Evolutionary conservation across 2,329 filamentous ascomycete genomes (phyloP).

Genomic region (Colletotrichum costaricense): DNA sequence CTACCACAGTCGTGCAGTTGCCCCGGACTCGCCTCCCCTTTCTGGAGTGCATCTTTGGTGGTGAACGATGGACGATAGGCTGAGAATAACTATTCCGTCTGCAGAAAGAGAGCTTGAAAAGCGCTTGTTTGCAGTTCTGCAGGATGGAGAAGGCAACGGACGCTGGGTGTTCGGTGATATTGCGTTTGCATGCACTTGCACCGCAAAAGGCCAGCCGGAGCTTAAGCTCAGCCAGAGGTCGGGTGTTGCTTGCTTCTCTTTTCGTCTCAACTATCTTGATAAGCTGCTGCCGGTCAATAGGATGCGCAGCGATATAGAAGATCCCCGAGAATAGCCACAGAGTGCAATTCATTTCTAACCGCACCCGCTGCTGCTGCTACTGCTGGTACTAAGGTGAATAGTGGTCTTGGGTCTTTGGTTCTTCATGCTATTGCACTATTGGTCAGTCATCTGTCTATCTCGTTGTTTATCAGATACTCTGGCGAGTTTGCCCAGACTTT

Average conservation of each 20-base stretch:
- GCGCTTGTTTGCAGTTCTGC: no score
- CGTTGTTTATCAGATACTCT: constrained; percentile 19
- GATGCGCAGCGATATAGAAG: constrained; percentile 11
- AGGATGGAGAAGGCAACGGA: no score
- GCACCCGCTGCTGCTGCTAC: neutral
- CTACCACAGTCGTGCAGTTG: constrained; percentile 26
- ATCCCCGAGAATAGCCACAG: constrained; percentile 22
- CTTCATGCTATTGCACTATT: neutral
- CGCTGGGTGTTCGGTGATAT: no score
- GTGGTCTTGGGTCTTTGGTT: neutral
- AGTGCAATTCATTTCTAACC: constrained; percentile 24
- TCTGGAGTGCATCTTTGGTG: neutral
- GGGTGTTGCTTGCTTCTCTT: neutral
- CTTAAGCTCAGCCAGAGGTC: neutral
- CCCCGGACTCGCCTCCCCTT: constrained; percentile 14
- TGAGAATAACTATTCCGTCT: no score
- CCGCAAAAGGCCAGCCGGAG: neutral
- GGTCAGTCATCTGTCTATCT: neutral
- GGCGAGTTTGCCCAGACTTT: constrained; percentile 7
- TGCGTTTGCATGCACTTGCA: neutral
- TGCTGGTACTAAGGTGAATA: neutral
- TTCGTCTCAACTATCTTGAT: constrained; percentile 9
- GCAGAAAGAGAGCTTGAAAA: no score
- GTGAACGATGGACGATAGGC: neutral
- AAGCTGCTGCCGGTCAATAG: constrained; percentile 12